Evolutionary conservation across 2,329 filamentous ascomycete genomes (phyloP), one percentile per base, ranked within the genome.

Genomic region (Trichoderma sp.): DNA sequence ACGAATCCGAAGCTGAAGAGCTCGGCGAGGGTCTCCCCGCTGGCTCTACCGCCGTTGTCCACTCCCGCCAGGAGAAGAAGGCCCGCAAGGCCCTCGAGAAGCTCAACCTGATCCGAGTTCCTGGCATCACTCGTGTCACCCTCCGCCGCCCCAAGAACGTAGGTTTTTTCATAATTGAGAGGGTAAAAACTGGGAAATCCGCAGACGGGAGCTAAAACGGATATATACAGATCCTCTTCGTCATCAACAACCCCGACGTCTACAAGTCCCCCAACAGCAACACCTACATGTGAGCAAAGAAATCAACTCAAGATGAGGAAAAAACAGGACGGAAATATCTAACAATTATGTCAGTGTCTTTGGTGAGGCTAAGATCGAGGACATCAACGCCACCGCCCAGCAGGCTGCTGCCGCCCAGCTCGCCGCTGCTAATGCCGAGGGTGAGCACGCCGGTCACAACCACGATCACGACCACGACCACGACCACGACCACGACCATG

Each of bases 11-110:
- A 77, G 90, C 87, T 76, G 94, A 96, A 77, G 92, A 96, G 77
- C 91, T 91, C 76, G 90, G 88, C 77, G 94, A 96, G 82, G 90
- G 88, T 75, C 81, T 88, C 74, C 93, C 95, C 80, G 91, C 92
- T 75, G 96, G 95, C 80, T 92, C 94, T 79, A 89, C 91, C 74
- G 91, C 95, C 79, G 89, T 96, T 77, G 91, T 99, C 79, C 95
- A 98, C 89, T 97, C 93, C 81, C 94, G 96, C 83, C 98, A 98
- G 86, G 96, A 99, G 91, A 99, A 99, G 92, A 99, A 99, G 91
- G 96, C 96, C 78, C 91, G 96, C 85, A 99, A 99, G 90, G 94
- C 94, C 79, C 97, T 99, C 81, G 92, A 94, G 83, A 99, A 99
- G 90, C 90, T 98, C 80, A 94, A 97, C 81, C 87, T 99, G 81